Conservation (phyloP, 306 rosid genomes). For the Lathyrus sativus region DNA sequence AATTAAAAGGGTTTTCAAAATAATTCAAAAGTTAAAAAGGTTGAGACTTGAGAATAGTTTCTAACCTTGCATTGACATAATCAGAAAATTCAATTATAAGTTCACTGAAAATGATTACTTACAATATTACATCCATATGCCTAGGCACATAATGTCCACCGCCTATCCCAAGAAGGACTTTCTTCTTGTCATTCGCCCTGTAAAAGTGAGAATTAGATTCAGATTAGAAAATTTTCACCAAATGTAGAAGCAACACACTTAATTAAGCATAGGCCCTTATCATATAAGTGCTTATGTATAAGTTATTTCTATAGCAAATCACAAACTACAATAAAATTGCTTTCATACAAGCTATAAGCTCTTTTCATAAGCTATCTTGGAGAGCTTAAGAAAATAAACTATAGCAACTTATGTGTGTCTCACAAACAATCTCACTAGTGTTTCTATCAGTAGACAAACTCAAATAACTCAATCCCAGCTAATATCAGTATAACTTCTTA, state of each 20-base stretch:
- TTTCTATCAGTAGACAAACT: not conserved
- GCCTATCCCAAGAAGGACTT: conserved; percentile 86
- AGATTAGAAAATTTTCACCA: conserved; percentile 18
- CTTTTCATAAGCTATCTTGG: not conserved
- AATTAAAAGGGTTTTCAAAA: no score
- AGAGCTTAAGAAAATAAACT: not conserved
- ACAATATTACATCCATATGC: conserved; percentile 87
- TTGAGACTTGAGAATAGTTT: no score
- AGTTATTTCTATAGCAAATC: not conserved
- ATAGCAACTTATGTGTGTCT: not conserved
- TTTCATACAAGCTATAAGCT: not conserved
- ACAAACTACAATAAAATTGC: not conserved
- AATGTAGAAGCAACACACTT: not conserved
- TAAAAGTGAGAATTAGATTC: conserved; percentile 28
- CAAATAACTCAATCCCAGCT: not conserved
- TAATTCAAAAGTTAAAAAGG: no score
- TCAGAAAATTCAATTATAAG: conserved; percentile 32
- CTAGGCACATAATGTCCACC: conserved; percentile 98
- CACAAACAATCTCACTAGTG: not conserved
- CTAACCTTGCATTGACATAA: not conserved
- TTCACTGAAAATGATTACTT: conserved; percentile 37
- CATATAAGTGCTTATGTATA: not conserved
- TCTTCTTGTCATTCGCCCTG: conserved; percentile 74
- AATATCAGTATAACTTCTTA: not conserved
- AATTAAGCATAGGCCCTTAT: not conserved